Percentiles rank a stretch among this genome's conserved stretches.
phyloP scores from a whole-genome alignment of 495 filamentous ascomycete species.

The Daldinia decipiens region DNA sequence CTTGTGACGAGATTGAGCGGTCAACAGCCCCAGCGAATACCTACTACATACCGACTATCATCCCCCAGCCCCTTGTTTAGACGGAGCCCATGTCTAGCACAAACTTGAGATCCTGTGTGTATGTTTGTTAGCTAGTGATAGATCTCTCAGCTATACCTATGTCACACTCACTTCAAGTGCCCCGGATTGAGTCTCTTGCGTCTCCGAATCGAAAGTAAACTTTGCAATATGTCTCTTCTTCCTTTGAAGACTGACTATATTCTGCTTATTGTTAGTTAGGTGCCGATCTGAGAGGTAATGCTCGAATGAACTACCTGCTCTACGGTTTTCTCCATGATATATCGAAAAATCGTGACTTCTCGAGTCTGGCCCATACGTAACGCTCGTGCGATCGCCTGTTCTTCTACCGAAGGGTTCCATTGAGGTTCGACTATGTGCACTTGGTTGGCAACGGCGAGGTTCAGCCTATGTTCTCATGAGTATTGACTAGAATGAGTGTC shows the following conservation, averaged over 20 bases:
- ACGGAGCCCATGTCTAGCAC: neutral
- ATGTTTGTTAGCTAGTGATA: neutral
- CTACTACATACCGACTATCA: neutral
- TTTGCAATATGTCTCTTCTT: slow-evolving; percentile 31
- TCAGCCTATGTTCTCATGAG: slow-evolving; percentile 51
- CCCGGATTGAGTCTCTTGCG: neutral
- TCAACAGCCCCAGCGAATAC: neutral
- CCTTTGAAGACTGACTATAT: slow-evolving; percentile 28
- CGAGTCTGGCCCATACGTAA: slow-evolving; percentile 59
- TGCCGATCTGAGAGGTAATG: neutral
- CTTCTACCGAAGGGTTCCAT: slow-evolving; percentile 66
- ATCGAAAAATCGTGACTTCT: slow-evolving; percentile 56
- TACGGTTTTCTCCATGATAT: slow-evolving; percentile 55
- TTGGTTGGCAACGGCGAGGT: slow-evolving; percentile 58
- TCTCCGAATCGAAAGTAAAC: slow-evolving; percentile 26
- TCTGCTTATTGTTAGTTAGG: slow-evolving; percentile 9
- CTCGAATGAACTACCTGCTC: slow-evolving; percentile 55
- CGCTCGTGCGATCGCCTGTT: slow-evolving; percentile 61
- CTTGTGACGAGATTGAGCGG: neutral
- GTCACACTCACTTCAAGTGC: neutral
- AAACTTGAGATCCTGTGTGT: neutral
- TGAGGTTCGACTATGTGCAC: slow-evolving; percentile 64
- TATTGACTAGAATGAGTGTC: neutral
- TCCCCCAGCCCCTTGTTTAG: neutral
- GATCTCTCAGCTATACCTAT: neutral